phyloP scores from a whole-genome alignment of 768 basidiomycete genomes.

The Psilocybe cubensis region DNA sequence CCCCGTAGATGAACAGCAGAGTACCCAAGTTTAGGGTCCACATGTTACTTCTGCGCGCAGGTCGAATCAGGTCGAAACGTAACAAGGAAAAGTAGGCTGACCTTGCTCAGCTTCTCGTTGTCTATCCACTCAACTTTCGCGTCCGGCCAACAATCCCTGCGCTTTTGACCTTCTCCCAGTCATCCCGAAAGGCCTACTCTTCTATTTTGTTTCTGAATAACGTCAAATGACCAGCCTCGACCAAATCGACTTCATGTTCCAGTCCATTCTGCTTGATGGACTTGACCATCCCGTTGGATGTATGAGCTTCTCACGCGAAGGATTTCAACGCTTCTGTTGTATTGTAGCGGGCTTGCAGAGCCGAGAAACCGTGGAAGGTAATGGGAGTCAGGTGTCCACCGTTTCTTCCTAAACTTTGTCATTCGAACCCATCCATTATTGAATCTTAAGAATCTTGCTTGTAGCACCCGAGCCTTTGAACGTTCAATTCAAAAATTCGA shows the following conservation, averaged over 20 bases:
- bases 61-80: not conserved
- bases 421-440: not conserved
- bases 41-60: conserved; percentile 26
- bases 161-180: conserved; percentile 54
- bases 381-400: conserved; percentile 74
- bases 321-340: conserved; percentile 57
- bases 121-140: conserved; percentile 50
- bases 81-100: not conserved
- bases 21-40: conserved; percentile 46
- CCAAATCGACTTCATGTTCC: conserved; percentile 60
- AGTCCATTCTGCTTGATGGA: conserved; percentile 50
- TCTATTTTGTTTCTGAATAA: conserved; percentile 55
- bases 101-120: not conserved
- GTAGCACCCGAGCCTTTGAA: conserved; percentile 75
- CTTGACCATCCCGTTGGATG: conserved; percentile 46
- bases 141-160: conserved; percentile 56
- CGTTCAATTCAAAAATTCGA: not conserved
- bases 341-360: conserved; percentile 43
- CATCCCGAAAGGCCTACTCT: conserved; percentile 34
- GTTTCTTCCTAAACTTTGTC: conserved; percentile 59
- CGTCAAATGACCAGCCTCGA: conserved; percentile 54
- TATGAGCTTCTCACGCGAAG: conserved; percentile 61
- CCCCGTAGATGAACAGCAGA: conserved; percentile 56
- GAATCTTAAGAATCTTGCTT: conserved; percentile 40
- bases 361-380: conserved; percentile 48